Conservation (phyloP, 2,329 filamentous ascomycete genomes). For the Mycosphaerella sp. region DNA sequence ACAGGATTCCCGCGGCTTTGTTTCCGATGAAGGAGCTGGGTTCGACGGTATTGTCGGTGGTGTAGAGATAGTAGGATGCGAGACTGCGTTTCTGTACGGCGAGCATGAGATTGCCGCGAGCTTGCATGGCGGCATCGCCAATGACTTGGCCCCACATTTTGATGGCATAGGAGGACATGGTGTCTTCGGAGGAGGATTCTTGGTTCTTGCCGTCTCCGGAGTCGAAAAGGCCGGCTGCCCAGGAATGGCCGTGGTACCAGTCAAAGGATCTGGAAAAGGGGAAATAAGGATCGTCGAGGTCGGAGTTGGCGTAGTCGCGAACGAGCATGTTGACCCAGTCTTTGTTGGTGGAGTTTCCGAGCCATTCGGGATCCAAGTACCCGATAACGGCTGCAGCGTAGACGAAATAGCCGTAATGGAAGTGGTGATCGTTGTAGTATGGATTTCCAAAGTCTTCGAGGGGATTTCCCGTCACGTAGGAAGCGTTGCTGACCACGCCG, state of each 20-base stretch:
- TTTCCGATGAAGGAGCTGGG: constrained; percentile 74
- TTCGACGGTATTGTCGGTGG: constrained; percentile 60
- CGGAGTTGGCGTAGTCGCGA: constrained; percentile 76
- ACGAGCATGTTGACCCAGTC: constrained; percentile 78
- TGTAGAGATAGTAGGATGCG: constrained; percentile 76
- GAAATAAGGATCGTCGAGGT: constrained; percentile 63
- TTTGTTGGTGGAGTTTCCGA: constrained; percentile 55
- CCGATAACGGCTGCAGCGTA: constrained; percentile 79
- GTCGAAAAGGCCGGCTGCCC: constrained; percentile 75
- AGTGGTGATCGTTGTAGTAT: constrained; percentile 65
- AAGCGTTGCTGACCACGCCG: constrained; percentile 69
- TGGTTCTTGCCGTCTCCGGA: constrained; percentile 70
- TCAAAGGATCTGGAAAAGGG: constrained; percentile 81
- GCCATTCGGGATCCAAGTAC: constrained; percentile 68
- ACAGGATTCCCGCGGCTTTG: constrained; percentile 59
- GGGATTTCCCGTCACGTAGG: constrained; percentile 67
- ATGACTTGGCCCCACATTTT: constrained; percentile 88
- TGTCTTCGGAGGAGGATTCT: constrained; percentile 86
- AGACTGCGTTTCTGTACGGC: constrained; percentile 68
- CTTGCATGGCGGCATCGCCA: constrained; percentile 73
- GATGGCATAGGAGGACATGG: constrained; percentile 76
- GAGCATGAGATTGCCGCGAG: constrained; percentile 74
- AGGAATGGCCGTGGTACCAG: constrained; percentile 91
- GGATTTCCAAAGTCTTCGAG: constrained; percentile 85
- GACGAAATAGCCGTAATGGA: constrained; percentile 76